Conservation (phyloP, 1,139 yeast species). For the Yamadazyma mexicana region DNA sequence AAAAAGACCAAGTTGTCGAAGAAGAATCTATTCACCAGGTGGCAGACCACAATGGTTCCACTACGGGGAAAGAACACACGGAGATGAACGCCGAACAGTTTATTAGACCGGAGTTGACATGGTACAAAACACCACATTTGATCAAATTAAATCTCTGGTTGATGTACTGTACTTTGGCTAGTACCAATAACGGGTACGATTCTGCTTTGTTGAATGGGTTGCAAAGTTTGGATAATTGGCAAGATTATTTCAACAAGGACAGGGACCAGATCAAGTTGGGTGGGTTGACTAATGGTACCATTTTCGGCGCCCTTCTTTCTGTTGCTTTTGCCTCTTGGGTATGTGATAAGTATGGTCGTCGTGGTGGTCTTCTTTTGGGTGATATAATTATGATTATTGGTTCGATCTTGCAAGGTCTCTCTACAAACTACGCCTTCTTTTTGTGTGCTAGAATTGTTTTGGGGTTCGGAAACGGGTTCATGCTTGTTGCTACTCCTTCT, state of each 20-base stretch:
- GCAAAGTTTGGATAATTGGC: constrained; percentile 43
- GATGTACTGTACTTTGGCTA: constrained; percentile 40
- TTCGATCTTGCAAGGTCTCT: constrained; percentile 41
- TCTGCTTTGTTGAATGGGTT: constrained; percentile 53
- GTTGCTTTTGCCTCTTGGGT: constrained; percentile 22
- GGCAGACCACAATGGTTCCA: too few species aligned
- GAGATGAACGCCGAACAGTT: constrained; percentile 11
- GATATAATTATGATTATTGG: constrained; percentile 32
- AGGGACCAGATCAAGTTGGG: constrained; percentile 41
- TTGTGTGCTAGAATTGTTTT: constrained; percentile 8
- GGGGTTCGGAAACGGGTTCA: constrained; percentile 32
- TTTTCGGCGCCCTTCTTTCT: constrained; percentile 24
- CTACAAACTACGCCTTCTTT: constrained; percentile 11
- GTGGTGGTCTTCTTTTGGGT: constrained; percentile 28
- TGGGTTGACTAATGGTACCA: constrained; percentile 37
- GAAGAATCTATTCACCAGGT: too few species aligned
- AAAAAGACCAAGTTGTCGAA: too few species aligned
- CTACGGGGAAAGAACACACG: background rate
- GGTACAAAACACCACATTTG: constrained; percentile 33
- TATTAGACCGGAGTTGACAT: constrained; percentile 10
- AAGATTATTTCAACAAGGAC: constrained; percentile 27
- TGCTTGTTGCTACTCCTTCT: constrained; percentile 42
- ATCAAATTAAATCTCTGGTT: constrained; percentile 34
- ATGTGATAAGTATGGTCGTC: constrained; percentile 37
- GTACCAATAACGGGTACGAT: constrained; percentile 53